Percentiles rank a stretch among this genome's conserved stretches.
These are phyloP conservation scores for Dillenia suffruticosa DNA, from an alignment of 164 flowering plant genomes.

Conservation along the genomic window DNA sequence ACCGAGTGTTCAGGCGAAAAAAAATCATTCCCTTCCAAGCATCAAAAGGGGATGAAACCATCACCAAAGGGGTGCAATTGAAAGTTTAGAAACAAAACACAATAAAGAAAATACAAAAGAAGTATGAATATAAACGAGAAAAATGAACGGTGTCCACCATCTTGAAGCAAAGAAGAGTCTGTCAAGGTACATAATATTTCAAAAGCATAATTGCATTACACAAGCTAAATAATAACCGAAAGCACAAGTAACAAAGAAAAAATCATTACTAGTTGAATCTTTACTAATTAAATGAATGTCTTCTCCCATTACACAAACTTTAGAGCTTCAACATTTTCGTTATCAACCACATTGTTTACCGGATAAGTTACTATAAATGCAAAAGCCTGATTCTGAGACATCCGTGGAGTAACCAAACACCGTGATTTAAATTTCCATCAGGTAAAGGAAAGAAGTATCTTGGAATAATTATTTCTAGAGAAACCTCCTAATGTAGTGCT, in stretches of 20 bases:
- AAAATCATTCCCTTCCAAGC: neutral
- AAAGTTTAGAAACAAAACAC: too few relatives aligned
- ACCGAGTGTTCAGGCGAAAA: neutral
- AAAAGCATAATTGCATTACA: too few relatives aligned
- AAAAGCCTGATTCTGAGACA: conserved; percentile 66
- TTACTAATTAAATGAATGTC: conserved; percentile 76
- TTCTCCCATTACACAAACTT: conserved; percentile 95
- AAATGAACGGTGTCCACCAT: too few relatives aligned
- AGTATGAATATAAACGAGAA: too few relatives aligned
- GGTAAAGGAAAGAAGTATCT: conserved; percentile 37
- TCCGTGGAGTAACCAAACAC: conserved; percentile 3
- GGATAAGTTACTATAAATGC: conserved; percentile 94
- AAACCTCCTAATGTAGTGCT: conserved; percentile 89
- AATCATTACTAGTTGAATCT: too few relatives aligned
- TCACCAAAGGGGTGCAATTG: too few relatives aligned
- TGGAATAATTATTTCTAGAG: conserved; percentile 72
- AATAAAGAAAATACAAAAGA: too few relatives aligned
- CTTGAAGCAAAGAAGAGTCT: too few relatives aligned
- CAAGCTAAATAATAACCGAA: too few relatives aligned
- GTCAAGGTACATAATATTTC: too few relatives aligned
- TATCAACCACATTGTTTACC: conserved; percentile 66
- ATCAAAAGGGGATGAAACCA: too few relatives aligned
- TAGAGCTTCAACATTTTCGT: conserved; percentile 50
- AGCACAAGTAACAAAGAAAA: neutral
- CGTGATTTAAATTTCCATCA: conserved; percentile 2